Evolutionary conservation across 208 protist species (phyloP).

Genomic region (Trypanosoma rangeli): DNA sequence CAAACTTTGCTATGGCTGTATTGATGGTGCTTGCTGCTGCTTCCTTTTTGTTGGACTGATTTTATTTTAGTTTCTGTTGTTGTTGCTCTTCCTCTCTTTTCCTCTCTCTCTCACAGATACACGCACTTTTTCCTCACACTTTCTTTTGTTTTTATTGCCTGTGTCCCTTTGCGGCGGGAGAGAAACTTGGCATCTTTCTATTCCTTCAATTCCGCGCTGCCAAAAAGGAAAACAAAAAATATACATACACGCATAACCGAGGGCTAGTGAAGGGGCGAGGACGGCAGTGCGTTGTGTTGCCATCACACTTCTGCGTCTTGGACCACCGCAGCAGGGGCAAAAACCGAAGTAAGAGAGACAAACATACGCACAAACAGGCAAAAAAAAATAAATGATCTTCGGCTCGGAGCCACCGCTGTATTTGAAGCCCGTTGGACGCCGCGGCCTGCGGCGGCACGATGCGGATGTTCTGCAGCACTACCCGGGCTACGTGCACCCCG

Average conservation of each 20-base stretch:
- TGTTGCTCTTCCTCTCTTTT: background rate
- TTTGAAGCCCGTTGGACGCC: slow-evolving; percentile 50
- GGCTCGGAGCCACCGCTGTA: slow-evolving; percentile 64
- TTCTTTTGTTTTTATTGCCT: background rate
- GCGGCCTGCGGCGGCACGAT: slow-evolving; percentile 59
- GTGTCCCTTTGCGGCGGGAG: background rate
- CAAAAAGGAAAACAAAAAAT: background rate
- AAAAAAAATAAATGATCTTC: slow-evolving; percentile 41
- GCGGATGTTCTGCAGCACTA: slow-evolving; percentile 66
- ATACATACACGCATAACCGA: background rate
- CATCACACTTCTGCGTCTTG: background rate
- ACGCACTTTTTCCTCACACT: background rate
- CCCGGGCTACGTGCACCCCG: slow-evolving; percentile 57
- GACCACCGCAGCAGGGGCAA: background rate
- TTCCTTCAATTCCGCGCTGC: background rate
- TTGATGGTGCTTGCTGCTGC: background rate
- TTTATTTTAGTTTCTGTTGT: background rate
- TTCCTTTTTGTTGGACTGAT: background rate
- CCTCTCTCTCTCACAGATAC: background rate
- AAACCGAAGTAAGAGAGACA: background rate
- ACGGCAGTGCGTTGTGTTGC: background rate
- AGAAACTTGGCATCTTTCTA: background rate
- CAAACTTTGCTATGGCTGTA: background rate
- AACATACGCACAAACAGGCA: background rate
- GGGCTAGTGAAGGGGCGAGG: background rate